phyloP scores from a whole-genome alignment of 139 green algal species.

The Tetradesmus lagerheimii region DNA sequence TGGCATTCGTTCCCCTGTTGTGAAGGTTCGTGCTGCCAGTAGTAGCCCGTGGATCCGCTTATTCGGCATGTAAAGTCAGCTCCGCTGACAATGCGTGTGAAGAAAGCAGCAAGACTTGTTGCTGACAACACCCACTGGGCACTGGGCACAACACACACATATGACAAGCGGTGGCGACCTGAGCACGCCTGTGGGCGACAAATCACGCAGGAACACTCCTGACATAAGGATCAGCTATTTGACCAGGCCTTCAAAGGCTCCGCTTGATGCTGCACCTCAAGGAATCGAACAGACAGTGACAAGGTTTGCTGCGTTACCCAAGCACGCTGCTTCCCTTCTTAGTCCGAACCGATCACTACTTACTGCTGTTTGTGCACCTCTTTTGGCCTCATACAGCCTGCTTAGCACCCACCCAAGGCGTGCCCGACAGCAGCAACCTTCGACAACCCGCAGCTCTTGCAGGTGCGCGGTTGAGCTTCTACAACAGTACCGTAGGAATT shows the following conservation, averaged over 20 bases:
- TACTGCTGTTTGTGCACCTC: not conserved
- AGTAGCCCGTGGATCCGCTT: too few relatives aligned
- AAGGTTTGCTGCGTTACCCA: not conserved
- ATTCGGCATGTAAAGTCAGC: too few relatives aligned
- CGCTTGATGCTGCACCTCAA: not conserved
- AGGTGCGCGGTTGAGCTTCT: not conserved
- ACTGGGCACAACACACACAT: too few relatives aligned
- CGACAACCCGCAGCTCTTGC: not conserved
- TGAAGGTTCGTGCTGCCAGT: too few relatives aligned
- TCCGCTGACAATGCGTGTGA: too few relatives aligned
- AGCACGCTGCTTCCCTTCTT: not conserved
- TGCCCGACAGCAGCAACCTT: not conserved
- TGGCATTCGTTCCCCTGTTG: too few relatives aligned
- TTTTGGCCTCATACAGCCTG: not conserved
- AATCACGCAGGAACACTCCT: not conserved
- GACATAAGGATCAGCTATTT: not conserved
- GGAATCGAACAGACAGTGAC: not conserved
- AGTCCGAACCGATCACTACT: not conserved
- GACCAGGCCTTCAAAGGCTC: not conserved
- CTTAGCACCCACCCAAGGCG: not conserved
- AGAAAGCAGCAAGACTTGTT: too few relatives aligned
- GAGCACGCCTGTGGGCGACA: too few relatives aligned
- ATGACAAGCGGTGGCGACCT: too few relatives aligned
- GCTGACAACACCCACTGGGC: too few relatives aligned
- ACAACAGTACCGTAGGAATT: not conserved